Percentiles rank a stretch among this genome's conserved stretches.
Conservation (phyloP, 129 eudicot genomes). For the Tanacetum coccineum region DNA sequence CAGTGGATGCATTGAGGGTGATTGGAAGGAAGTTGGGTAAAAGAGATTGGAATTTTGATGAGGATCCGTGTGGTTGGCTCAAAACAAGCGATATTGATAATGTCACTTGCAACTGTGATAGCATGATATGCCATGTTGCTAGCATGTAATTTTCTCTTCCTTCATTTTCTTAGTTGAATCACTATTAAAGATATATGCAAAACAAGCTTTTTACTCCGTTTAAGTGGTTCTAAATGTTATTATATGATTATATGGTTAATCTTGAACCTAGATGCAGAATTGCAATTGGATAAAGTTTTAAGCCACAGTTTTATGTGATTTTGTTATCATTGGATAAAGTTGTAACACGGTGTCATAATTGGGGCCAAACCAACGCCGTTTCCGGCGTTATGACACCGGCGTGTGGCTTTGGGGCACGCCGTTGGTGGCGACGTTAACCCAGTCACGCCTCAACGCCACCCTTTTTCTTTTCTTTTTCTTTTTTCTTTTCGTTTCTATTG, state of each 20-base stretch:
- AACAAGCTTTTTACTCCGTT: neutral
- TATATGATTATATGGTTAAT: neutral
- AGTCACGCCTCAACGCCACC: too few relatives aligned
- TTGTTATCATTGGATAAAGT: neutral
- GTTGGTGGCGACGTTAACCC: too few relatives aligned
- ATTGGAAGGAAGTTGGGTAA: constrained; percentile 55
- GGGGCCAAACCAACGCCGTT: too few relatives aligned
- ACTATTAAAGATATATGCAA: neutral
- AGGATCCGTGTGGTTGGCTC: constrained; percentile 33
- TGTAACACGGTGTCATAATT: too few relatives aligned
- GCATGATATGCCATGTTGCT: neutral
- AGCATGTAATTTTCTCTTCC: constrained; percentile 16
- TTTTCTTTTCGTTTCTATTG: too few relatives aligned
- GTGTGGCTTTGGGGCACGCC: too few relatives aligned
- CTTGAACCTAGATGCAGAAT: neutral
- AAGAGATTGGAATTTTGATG: constrained; percentile 46
- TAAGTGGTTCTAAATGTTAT: neutral
- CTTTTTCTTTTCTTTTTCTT: too few relatives aligned
- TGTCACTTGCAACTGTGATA: neutral
- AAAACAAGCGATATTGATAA: neutral
- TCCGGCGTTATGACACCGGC: too few relatives aligned
- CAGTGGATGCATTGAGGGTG: constrained; percentile 38
- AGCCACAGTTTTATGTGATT: neutral
- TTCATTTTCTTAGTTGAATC: neutral
- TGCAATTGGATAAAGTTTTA: neutral